These are phyloP conservation scores for Dictyostelium intermedium DNA, from an alignment of 78 protist genomes.

Conservation along the genomic window DNA sequence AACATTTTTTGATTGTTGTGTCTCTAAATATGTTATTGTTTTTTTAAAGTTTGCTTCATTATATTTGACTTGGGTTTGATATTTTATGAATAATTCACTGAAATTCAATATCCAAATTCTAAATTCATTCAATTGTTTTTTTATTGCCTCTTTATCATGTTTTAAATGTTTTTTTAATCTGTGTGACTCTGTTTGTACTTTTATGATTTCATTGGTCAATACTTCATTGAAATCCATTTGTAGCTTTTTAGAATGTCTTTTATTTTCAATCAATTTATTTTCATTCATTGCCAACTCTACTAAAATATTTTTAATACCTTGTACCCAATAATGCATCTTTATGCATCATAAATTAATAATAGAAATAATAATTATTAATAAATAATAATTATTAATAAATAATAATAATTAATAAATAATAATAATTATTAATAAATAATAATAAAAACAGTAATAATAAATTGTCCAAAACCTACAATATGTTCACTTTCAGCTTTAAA, in stretches of 20 bases:
- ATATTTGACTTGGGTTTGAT: background rate
- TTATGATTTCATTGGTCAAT: background rate
- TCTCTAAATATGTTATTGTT: background rate
- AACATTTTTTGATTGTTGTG: background rate
- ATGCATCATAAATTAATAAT: too few relatives aligned
- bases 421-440: background rate
- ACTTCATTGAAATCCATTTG: background rate
- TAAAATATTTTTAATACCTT: slow-evolving; percentile 42
- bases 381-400: too few relatives aligned
- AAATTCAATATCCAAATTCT: background rate
- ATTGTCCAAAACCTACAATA: background rate
- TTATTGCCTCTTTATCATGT: background rate
- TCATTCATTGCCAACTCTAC: slow-evolving; percentile 15
- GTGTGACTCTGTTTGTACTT: background rate
- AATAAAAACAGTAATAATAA: background rate
- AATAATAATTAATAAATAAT: background rate
- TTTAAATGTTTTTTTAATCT: background rate
- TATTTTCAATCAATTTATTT: background rate
- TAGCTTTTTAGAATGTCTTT: slow-evolving; percentile 5
- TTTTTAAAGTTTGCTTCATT: background rate
- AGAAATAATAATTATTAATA: too few relatives aligned
- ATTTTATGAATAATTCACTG: background rate
- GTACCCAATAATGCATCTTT: slow-evolving; percentile 70
- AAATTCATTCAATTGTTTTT: slow-evolving; percentile 6
- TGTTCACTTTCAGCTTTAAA: slow-evolving; percentile 16